Conservation (phyloP, 169 alveolate genomes). For the Babesia gibsoni region DNA sequence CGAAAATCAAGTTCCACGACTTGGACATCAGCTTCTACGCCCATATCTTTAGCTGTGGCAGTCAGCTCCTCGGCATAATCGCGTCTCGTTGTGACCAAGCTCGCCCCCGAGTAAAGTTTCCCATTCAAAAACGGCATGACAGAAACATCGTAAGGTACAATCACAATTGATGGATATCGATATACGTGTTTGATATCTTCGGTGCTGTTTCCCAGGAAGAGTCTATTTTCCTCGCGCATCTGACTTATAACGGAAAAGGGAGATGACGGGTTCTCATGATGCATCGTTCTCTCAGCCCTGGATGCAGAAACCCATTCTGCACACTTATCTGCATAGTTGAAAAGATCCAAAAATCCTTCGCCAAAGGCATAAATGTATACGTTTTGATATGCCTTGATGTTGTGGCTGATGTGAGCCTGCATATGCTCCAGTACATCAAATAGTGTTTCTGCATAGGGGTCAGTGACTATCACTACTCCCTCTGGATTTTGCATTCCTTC, state of each 20-base stretch:
- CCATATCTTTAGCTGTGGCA: not conserved
- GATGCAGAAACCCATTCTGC: conserved; percentile 49
- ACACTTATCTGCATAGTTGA: conserved; percentile 51
- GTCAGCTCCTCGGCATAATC: not conserved
- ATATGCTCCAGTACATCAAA: conserved; percentile 33
- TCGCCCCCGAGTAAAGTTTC: conserved; percentile 19
- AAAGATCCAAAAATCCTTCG: conserved; percentile 30
- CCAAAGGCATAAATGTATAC: conserved; percentile 45
- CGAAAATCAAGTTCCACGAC: not conserved
- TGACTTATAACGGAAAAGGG: conserved; percentile 31
- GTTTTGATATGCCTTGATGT: not conserved
- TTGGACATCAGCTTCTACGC: not conserved
- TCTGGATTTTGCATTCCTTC: conserved; percentile 23
- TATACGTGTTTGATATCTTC: conserved; percentile 35
- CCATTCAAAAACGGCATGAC: conserved; percentile 7
- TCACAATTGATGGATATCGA: conserved; percentile 34
- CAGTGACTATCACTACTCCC: conserved; percentile 27
- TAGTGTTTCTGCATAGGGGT: conserved; percentile 22
- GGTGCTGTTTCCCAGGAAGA: conserved; percentile 25
- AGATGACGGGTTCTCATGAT: conserved; percentile 35
- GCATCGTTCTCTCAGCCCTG: conserved; percentile 38
- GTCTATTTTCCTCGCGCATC: conserved; percentile 22
- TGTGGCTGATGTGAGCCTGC: not conserved
- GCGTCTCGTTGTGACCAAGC: not conserved
- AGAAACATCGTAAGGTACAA: not conserved